Base-by-base conservation (phyloP, 1,284 basidiomycete genomes). In the Wolfiporia cocos region DNA sequence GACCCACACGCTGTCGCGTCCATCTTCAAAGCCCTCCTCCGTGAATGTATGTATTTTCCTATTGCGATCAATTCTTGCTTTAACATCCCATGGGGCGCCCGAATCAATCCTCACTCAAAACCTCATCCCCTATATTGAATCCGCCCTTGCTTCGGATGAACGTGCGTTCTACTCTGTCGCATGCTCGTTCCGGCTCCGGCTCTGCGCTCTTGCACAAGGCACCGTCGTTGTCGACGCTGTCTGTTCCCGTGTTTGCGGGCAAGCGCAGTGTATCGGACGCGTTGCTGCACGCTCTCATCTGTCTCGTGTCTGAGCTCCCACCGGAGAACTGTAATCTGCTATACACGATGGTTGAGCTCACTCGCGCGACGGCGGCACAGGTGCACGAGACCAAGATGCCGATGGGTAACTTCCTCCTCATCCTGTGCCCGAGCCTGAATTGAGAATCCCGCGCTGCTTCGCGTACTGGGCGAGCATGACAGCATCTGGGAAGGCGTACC, bases 1-100 rank as follows among this genome's bases (percentile, higher is more conserved):
- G 92, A 95, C 59, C 92, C 92, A 28, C 91, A 95, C 57, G 88
- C 92, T 1, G 92, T 97, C 12, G 82, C 93, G 24, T 90, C 89
- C 29, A 69, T 87, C 33, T 88, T 89, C 63, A 89, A 88, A 60
- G 82, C 84, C 2, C 89, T 77, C 56, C 67, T 89, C 37, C 84
- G 86, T 40, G 86, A 88, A 71, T 63, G 86, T 87, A 62, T 42
- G 28, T 45, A 24, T 40, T 24, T 30, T 34, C 4, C 29, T 28
- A 15, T 22, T 26, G 23, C 14, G 31, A 35, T 49, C 18, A 50
- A 30, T 10, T n/a, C n/a, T 41, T 39, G n/a, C n/a, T n/a, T n/a
- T n/a, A n/a, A n/a, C n/a, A n/a, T n/a, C n/a, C 34, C 47, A 11
- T 41, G 19, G 51, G 92, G 90, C 94, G 22, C 91, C 91, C 1